phyloP scores from a whole-genome alignment of 768 basidiomycete genomes.

The Leucosporidium creatinivorum region DNA sequence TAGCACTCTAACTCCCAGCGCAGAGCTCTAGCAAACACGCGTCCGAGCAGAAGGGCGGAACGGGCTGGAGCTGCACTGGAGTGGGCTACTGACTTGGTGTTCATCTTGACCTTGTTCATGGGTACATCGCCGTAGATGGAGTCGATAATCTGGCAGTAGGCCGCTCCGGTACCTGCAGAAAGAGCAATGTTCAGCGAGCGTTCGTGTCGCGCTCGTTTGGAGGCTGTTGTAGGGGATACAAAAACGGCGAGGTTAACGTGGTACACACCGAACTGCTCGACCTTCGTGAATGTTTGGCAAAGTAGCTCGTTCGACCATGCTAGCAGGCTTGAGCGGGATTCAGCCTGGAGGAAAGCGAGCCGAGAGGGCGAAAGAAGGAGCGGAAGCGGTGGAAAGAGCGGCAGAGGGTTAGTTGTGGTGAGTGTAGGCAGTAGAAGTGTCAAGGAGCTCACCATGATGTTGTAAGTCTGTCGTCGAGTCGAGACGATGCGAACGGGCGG shows the following conservation, averaged over 20 bases:
- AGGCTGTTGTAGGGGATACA: not conserved
- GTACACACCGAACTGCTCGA: slow-evolving; percentile 31
- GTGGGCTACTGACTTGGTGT: slow-evolving; percentile 54
- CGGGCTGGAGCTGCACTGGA: too few relatives aligned
- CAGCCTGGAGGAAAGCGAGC: too few relatives aligned
- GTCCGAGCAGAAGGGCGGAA: not conserved
- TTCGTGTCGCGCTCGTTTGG: not conserved
- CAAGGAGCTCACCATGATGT: too few relatives aligned
- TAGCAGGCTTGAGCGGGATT: slow-evolving; percentile 47
- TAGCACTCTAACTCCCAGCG: not conserved
- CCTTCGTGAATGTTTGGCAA: slow-evolving; percentile 48
- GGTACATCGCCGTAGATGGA: slow-evolving; percentile 67
- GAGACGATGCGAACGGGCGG: too few relatives aligned
- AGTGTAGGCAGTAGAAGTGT: too few relatives aligned
- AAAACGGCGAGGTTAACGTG: not conserved
- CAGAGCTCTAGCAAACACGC: not conserved
- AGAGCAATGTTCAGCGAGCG: not conserved
- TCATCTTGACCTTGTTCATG: slow-evolving; percentile 67
- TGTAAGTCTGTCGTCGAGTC: too few relatives aligned
- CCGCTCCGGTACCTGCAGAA: slow-evolving; percentile 63
- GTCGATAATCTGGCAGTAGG: slow-evolving; percentile 92
- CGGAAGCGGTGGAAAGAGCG: too few relatives aligned
- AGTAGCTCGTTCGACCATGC: slow-evolving; percentile 92
- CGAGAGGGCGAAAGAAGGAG: too few relatives aligned
- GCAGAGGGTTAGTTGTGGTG: too few relatives aligned